A percentile compares a stretch with the other conserved stretches of the same genome.
These are phyloP conservation scores for Picochlorum sp. DNA, from an alignment of 139 green algal genomes.

Conservation along the genomic window DNA sequence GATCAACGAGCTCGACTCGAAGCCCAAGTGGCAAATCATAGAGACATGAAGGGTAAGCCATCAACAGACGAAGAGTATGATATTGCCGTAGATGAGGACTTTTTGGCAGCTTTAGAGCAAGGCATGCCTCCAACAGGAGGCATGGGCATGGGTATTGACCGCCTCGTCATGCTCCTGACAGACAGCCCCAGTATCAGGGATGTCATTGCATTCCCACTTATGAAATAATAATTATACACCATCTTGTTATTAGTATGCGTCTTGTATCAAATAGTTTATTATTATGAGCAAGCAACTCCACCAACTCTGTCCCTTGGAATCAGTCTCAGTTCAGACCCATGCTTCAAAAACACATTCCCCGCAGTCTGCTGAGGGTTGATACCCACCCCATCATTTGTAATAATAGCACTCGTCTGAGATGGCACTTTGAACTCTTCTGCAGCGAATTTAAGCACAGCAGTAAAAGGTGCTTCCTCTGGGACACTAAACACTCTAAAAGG, in stretches of 20 bases:
- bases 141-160: conserved; percentile 95
- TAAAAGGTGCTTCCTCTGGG: conserved; percentile 93
- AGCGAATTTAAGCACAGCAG: conserved; percentile 92
- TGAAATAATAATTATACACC: conserved; percentile 50
- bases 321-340: conserved; percentile 84
- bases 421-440: conserved; percentile 96
- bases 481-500: conserved; percentile 91
- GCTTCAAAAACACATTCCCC: conserved; percentile 95
- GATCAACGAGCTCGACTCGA: conserved; percentile 90
- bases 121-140: conserved; percentile 94
- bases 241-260: neutral
- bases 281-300: neutral
- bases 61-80: conserved; percentile 33
- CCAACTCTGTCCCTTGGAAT: conserved; percentile 91
- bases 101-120: conserved; percentile 91
- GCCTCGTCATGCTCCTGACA: conserved; percentile 96
- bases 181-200: conserved; percentile 87
- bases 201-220: conserved; percentile 94
- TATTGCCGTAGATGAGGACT: conserved; percentile 91
- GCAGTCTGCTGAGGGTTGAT: conserved; percentile 93
- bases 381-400: conserved; percentile 92
- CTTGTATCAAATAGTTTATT: neutral
- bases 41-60: conserved; percentile 6
- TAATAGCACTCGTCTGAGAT: conserved; percentile 84
- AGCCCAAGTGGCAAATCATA: conserved; percentile 64